Evolutionary conservation across 2,329 filamentous ascomycete species (phyloP).

Genomic region (Anthostomella pinea): DNA sequence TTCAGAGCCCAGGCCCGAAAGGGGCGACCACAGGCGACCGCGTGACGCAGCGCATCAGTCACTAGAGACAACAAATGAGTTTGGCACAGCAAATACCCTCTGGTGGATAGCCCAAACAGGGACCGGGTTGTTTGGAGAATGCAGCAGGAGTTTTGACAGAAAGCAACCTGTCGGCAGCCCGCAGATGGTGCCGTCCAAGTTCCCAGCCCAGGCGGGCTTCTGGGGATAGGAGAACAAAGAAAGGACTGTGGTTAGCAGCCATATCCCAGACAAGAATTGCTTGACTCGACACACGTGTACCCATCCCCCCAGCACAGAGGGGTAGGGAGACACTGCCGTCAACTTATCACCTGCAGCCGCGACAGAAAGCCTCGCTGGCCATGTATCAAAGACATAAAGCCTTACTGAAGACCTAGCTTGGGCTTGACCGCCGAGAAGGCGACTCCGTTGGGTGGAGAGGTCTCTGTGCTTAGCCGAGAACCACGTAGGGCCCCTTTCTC

Average conservation of each 20-base stretch:
- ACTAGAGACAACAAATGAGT: constrained; percentile 38
- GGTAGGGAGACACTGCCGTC: constrained; percentile 10
- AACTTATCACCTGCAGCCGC: constrained; percentile 17
- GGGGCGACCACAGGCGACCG: constrained; percentile 39
- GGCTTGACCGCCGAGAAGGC: constrained; percentile 32
- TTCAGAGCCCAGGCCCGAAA: constrained; percentile 34
- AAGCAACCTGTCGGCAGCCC: constrained; percentile 42
- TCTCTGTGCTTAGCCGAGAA: constrained; percentile 37
- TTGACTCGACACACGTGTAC: constrained; percentile 57
- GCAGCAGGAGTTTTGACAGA: constrained; percentile 39
- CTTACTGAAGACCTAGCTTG: constrained; percentile 22
- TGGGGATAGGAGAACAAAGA: constrained; percentile 47
- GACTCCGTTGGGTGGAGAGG: constrained; percentile 28
- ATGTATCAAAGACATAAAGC: constrained; percentile 21
- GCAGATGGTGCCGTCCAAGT: constrained; percentile 45
- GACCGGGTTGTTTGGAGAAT: constrained; percentile 38
- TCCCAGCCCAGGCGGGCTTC: constrained; percentile 34
- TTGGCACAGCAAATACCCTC: constrained; percentile 42
- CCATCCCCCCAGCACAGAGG: constrained; percentile 27
- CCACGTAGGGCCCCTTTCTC: constrained; percentile 23
- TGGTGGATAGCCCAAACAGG: constrained; percentile 39
- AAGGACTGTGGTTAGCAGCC: constrained; percentile 33
- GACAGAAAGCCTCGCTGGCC: constrained; percentile 21
- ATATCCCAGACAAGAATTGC: constrained; percentile 37
- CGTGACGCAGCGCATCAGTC: constrained; percentile 38